Evolutionary conservation across 768 basidiomycete species (phyloP), one percentile per base, ranked within the genome.

Genomic region (Cystofilobasidium capitatum): DNA sequence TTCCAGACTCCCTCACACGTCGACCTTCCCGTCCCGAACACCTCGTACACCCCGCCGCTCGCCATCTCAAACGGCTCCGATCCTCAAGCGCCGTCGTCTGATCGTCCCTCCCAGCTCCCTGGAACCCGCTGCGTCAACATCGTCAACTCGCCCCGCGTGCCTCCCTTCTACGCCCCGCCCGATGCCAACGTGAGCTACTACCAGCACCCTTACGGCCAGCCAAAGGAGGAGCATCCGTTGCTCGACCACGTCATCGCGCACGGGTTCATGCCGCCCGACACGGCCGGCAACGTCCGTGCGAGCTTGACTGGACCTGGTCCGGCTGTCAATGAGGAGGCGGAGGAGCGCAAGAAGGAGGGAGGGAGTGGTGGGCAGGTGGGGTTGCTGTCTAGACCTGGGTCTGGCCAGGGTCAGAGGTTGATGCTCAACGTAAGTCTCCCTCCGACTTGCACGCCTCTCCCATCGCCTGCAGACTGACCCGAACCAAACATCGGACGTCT

Each of bases 1-100:
- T 55, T 55, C 51, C 51, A 55, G 51, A 55, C 51, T 26, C 29
- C 51, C 5, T 55, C 51, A n/a, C 51, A 55, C 31, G 51, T 55
- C 51, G 51, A 55, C 51, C 51, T 55, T 13, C 51, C 51, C 5
- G 22, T 33, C 8, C 51, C 51, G 10, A 5, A 6, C 29, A 6
- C 6, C 2, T 9, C 51, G 29, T 16, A 24, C 26, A 16, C 51
- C 2, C 31, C 29, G 33, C 10, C 7, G 3, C 47, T 12, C 20
- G 20, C 9, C 8, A 16, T 12, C 6, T 24, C 47, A 49, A 24
- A 49, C 47, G 20, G 49, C 12, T 9, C 49, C 17, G 45, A 49
- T 49, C 45, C 10, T 10, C 40, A 42, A 42, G 40, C 40, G 10
- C 40, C 40, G 10, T 10, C 40, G 10, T 10, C 40, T 20, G 10